phyloP scores from a whole-genome alignment of 2,329 filamentous ascomycete genomes.

The Madurella fahalii region DNA sequence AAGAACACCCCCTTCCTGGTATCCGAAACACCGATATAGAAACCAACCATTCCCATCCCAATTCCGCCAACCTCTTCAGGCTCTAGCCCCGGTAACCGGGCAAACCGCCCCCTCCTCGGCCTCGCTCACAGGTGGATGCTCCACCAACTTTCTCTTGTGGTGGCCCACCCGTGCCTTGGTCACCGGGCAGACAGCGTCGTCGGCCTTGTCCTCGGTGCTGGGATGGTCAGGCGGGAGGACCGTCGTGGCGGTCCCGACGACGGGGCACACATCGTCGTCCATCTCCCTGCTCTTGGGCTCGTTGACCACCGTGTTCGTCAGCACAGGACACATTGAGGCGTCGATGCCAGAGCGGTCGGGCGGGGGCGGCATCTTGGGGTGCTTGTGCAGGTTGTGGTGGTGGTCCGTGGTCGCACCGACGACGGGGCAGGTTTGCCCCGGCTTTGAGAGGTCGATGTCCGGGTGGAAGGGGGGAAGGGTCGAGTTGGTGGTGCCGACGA shows the following conservation, averaged over 20 bases:
- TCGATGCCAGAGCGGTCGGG: conserved; percentile 29
- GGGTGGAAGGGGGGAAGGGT: conserved; percentile 39
- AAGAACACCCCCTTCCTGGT: no score
- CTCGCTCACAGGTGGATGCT: conserved; percentile 34
- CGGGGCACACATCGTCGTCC: conserved; percentile 41
- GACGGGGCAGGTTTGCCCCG: conserved; percentile 39
- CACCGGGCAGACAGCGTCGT: conserved; percentile 38
- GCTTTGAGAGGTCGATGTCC: conserved; percentile 38
- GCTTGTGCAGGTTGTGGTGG: conserved; percentile 38
- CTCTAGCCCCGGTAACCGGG: conserved; percentile 36
- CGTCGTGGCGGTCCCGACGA: conserved; percentile 40
- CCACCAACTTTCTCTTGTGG: conserved; percentile 38
- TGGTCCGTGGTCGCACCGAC: conserved; percentile 42
- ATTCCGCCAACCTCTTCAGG: conserved; percentile 6
- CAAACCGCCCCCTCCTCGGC: conserved; percentile 33
- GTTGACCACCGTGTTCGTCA: conserved; percentile 31
- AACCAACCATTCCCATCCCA: background rate
- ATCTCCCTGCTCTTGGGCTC: conserved; percentile 37
- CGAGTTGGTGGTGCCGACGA: conserved; percentile 40
- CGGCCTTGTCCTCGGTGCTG: conserved; percentile 27
- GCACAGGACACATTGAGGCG: conserved; percentile 37
- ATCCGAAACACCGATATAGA: no score
- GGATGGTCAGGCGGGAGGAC: conserved; percentile 41
- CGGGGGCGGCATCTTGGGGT: conserved; percentile 34
- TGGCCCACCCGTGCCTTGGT: conserved; percentile 41